Percentiles rank a stretch among this genome's conserved stretches.
These are phyloP conservation scores for Vaccinium vitisidaea DNA, from an alignment of 148 eudicot genomes.

Conservation along the genomic window DNA sequence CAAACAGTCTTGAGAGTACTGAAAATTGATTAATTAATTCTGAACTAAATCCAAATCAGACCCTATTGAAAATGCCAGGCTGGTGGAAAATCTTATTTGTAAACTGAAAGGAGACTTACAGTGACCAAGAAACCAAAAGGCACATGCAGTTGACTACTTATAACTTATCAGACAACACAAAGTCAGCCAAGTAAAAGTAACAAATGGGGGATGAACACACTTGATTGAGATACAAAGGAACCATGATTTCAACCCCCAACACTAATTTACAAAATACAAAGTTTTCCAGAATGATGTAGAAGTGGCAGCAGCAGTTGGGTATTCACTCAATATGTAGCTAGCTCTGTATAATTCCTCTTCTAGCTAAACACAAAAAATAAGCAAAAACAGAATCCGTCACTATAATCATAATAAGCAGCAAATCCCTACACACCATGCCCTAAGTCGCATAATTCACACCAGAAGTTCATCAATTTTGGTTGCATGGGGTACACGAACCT, in stretches of 20 bases:
- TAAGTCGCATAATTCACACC: too few relatives aligned
- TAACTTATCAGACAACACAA: not conserved
- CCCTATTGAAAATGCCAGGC: not conserved
- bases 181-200: not conserved
- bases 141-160: not conserved
- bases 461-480: too few relatives aligned
- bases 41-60: not conserved
- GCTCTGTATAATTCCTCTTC: constrained; percentile 78
- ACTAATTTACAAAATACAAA: not conserved
- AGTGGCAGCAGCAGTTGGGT: not conserved
- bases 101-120: not conserved
- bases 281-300: not conserved
- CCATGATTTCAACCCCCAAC: not conserved
- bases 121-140: too few relatives aligned
- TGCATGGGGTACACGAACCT: too few relatives aligned
- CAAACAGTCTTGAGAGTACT: not conserved
- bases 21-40: not conserved
- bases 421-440: not conserved
- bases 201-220: not conserved
- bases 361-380: constrained; percentile 37
- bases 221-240: not conserved
- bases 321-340: constrained; percentile 47
- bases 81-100: not conserved
- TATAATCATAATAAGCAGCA: not conserved
- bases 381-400: not conserved